phyloP scores from a whole-genome alignment of 345 rosid species.

The Salix koriyanagi region DNA sequence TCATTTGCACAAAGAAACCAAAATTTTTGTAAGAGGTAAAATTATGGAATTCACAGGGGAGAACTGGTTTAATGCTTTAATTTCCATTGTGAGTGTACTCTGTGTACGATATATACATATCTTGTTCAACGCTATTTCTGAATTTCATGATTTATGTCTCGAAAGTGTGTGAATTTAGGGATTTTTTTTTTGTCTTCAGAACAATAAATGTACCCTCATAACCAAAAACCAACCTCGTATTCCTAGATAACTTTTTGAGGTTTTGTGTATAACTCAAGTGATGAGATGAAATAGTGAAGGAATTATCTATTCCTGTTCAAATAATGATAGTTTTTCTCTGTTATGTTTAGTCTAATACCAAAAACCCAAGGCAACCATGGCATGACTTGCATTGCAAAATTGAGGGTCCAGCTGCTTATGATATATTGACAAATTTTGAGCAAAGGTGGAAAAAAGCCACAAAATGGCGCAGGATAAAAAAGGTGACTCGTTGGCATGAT shows the following conservation, averaged over 20 bases:
- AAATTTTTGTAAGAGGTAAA: too few relatives aligned
- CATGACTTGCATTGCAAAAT: conserved; percentile 72
- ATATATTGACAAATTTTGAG: conserved; percentile 56
- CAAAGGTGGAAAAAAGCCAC: conserved; percentile 62
- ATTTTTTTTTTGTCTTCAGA: too few relatives aligned
- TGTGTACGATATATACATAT: too few relatives aligned
- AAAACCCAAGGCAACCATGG: conserved; percentile 77
- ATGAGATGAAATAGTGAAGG: neutral
- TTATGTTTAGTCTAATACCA: conserved; percentile 33
- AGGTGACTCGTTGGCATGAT: conserved; percentile 44
- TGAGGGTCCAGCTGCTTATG: conserved; percentile 76
- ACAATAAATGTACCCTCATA: too few relatives aligned
- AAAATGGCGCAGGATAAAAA: conserved; percentile 52
- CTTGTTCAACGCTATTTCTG: too few relatives aligned
- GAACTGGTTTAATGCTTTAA: too few relatives aligned
- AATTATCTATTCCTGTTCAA: neutral
- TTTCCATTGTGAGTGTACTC: too few relatives aligned
- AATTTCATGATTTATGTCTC: too few relatives aligned
- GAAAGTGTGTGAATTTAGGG: too few relatives aligned
- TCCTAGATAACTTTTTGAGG: neutral
- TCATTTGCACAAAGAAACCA: too few relatives aligned
- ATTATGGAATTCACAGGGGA: too few relatives aligned
- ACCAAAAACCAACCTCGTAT: too few relatives aligned
- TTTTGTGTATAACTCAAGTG: neutral
- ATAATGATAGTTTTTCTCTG: neutral